These are phyloP conservation scores for Eimeria sp. DNA, from an alignment of 169 alveolate species.

Conservation along the genomic window DNA sequence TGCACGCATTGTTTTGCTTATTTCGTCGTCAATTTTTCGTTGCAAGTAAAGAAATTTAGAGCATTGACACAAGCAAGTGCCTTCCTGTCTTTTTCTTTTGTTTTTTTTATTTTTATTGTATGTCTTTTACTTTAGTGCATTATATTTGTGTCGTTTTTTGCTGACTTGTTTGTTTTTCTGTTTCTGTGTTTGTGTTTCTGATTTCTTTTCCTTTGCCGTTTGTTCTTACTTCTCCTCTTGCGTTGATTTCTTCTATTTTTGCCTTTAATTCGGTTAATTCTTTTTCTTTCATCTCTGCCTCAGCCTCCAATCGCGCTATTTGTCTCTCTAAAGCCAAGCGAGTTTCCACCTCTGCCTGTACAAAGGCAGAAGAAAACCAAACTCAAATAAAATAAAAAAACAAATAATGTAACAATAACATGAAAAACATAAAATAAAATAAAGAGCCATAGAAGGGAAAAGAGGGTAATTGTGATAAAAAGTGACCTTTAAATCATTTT, in stretches of 20 bases:
- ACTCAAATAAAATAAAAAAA: too few species aligned
- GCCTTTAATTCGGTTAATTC: neutral
- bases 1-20: neutral
- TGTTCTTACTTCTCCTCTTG: too few species aligned
- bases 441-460: too few species aligned
- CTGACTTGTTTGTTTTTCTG: neutral
- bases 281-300: neutral
- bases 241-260: too few species aligned
- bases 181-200: neutral
- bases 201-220: neutral
- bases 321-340: too few species aligned
- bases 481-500: constrained; percentile 1
- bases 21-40: neutral
- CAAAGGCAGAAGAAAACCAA: neutral
- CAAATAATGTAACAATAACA: neutral
- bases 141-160: too few species aligned
- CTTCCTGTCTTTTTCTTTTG: neutral
- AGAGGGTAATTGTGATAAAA: too few species aligned
- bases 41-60: neutral
- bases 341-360: too few species aligned
- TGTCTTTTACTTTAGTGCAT: too few species aligned
- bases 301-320: neutral
- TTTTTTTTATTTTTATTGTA: neutral
- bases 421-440: too few species aligned
- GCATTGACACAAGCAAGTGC: too few species aligned